Conservation (phyloP, 1,139 yeast genomes). For the Kazachstania sp. region DNA sequence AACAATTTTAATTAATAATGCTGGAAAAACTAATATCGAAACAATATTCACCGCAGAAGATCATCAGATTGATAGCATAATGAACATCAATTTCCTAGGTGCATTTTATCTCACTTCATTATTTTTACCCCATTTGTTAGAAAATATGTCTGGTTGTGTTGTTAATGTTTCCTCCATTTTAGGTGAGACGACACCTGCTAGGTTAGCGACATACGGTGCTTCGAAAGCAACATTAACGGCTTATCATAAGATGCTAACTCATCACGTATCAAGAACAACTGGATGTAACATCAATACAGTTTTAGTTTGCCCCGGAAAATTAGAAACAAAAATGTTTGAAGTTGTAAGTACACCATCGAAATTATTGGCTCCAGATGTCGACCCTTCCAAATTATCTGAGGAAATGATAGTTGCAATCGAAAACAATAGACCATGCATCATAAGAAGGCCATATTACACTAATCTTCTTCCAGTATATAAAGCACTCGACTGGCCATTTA, state of each 20-base stretch:
- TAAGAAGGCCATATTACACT: slow-evolving; percentile 69
- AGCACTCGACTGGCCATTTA: slow-evolving; percentile 65
- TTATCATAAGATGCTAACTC: slow-evolving; percentile 66
- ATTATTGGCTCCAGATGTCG: slow-evolving; percentile 72
- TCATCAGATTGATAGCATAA: slow-evolving; percentile 50
- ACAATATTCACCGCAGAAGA: slow-evolving; percentile 44
- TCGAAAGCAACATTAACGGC: slow-evolving; percentile 81
- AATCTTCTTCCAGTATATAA: slow-evolving; percentile 63
- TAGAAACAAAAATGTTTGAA: slow-evolving; percentile 62
- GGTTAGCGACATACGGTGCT: slow-evolving; percentile 75
- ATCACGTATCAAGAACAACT: slow-evolving; percentile 53
- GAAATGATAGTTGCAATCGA: slow-evolving; percentile 49
- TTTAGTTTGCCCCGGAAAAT: slow-evolving; percentile 80
- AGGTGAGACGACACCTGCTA: slow-evolving; percentile 79
- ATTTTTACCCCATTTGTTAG: slow-evolving; percentile 66
- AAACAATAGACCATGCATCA: slow-evolving; percentile 57
- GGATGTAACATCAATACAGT: slow-evolving; percentile 49
- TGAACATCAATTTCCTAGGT: slow-evolving; percentile 60
- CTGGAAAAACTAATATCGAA: slow-evolving; percentile 62
- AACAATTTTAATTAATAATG: slow-evolving; percentile 70
- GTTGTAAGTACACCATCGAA: slow-evolving; percentile 65
- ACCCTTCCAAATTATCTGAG: slow-evolving; percentile 55
- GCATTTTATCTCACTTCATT: slow-evolving; percentile 61
- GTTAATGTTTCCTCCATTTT: slow-evolving; percentile 75
- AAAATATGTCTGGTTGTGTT: slow-evolving; percentile 58